Conservation (phyloP, 495 filamentous ascomycete species). For the Tuber borchii region DNA sequence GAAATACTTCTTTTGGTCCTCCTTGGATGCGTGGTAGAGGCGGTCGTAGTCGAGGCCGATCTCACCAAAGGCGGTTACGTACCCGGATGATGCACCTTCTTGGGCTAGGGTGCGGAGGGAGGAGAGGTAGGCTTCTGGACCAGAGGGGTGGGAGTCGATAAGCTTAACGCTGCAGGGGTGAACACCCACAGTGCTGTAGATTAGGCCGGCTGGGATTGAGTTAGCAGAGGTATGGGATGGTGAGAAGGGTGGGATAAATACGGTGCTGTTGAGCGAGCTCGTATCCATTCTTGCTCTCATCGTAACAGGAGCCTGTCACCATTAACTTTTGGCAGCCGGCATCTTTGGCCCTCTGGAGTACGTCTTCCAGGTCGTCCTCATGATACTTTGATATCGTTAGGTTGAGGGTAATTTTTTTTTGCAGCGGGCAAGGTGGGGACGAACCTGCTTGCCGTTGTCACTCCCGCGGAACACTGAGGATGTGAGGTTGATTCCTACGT, state of each 20-base stretch:
- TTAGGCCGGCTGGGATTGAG: slow-evolving; percentile 55
- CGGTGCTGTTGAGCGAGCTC: slow-evolving; percentile 65
- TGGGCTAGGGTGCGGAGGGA: slow-evolving; percentile 56
- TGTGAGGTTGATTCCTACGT: slow-evolving; percentile 83
- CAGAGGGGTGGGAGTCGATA: slow-evolving; percentile 58
- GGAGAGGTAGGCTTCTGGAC: slow-evolving; percentile 50
- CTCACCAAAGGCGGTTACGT: slow-evolving; percentile 79
- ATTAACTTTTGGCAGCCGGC: slow-evolving; percentile 82
- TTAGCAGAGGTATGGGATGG: slow-evolving; percentile 15
- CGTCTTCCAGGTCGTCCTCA: slow-evolving; percentile 66
- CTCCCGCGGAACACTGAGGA: slow-evolving; percentile 77
- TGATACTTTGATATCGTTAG: slow-evolving; percentile 49
- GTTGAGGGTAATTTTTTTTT: slow-evolving; percentile 1
- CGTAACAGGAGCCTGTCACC: slow-evolving; percentile 84
- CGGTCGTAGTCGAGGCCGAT: slow-evolving; percentile 96
- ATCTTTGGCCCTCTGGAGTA: slow-evolving; percentile 66
- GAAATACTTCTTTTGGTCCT: slow-evolving; percentile 79
- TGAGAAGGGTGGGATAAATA: slow-evolving; percentile 45
- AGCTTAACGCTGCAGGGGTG: slow-evolving; percentile 76
- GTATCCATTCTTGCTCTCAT: slow-evolving; percentile 67
- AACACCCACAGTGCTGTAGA: slow-evolving; percentile 69
- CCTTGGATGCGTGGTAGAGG: slow-evolving; percentile 65
- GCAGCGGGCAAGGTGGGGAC: neutral
- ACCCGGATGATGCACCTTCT: slow-evolving; percentile 47
- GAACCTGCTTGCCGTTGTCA: slow-evolving; percentile 67